Conservation (phyloP, 768 basidiomycete genomes). For the Dentipellis fragilis region DNA sequence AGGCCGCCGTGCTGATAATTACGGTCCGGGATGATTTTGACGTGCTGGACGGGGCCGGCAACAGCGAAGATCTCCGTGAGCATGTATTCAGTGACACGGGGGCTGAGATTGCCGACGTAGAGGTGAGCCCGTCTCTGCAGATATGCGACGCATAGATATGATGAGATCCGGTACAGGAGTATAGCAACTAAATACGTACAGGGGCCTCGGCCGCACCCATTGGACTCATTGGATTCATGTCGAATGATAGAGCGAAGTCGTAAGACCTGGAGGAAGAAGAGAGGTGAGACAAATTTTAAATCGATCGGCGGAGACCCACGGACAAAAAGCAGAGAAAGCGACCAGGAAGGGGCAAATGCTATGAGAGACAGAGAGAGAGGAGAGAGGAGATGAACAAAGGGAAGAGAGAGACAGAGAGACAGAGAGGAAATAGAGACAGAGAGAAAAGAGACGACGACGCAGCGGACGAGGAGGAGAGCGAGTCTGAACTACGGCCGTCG, state of each 20-base stretch:
- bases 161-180: constrained; percentile 6
- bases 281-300: neutral
- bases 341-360: constrained; percentile 15
- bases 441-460: constrained; percentile 40
- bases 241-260: constrained; percentile 26
- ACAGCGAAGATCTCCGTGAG: constrained; percentile 96
- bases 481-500: neutral
- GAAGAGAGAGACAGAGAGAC: constrained; percentile 36
- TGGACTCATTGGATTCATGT: constrained; percentile 64
- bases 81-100: constrained; percentile 98
- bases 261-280: constrained; percentile 2
- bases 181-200: constrained; percentile 33
- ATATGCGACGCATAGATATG: constrained; percentile 11
- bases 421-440: constrained; percentile 28
- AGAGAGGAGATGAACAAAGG: constrained; percentile 20
- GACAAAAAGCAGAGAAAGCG: constrained; percentile 23
- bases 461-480: constrained; percentile 20
- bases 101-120: constrained; percentile 96
- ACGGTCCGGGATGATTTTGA: constrained; percentile 99
- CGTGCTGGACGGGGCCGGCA: constrained; percentile 94
- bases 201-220: constrained; percentile 71
- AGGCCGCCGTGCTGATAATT: constrained; percentile 99
- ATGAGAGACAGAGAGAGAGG: constrained; percentile 19
- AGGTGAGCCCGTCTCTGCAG: constrained; percentile 85
- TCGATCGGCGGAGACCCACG: constrained; percentile 36